These are phyloP conservation scores for Neurospora sp. DNA, from an alignment of 495 filamentous ascomycete genomes.

Conservation along the genomic window DNA sequence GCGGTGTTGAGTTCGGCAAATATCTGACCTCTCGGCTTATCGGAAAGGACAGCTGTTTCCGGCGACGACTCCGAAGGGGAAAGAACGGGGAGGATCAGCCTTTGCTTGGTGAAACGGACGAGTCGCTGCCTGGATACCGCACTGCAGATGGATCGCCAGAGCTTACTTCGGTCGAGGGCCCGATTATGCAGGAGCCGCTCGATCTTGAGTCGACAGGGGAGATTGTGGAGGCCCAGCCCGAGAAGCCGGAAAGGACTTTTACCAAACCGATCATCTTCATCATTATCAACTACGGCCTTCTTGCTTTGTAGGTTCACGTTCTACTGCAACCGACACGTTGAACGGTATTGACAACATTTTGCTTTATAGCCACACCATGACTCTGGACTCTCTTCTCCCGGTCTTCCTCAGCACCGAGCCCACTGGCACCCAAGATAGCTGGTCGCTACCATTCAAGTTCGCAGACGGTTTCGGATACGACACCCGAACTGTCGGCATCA, in stretches of 20 bases:
- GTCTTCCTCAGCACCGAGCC: constrained; percentile 75
- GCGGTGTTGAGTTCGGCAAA: constrained; percentile 64
- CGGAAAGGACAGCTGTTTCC: constrained; percentile 1
- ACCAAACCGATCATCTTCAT: constrained; percentile 72
- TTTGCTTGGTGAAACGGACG: constrained; percentile 40
- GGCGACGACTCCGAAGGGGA: constrained; percentile 6
- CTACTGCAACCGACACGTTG: not conserved
- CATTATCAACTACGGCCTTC: constrained; percentile 81
- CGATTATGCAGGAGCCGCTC: not conserved
- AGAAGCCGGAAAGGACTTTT: constrained; percentile 40
- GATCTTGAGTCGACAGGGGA: constrained; percentile 9
- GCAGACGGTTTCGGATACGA: constrained; percentile 74
- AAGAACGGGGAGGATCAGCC: constrained; percentile 41
- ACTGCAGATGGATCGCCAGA: constrained; percentile 45
- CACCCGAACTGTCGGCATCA: constrained; percentile 73
- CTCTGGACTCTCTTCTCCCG: constrained; percentile 87
- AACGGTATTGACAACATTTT: constrained; percentile 3
- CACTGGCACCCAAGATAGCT: constrained; percentile 29
- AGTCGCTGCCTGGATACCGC: constrained; percentile 53
- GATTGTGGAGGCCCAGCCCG: not conserved
- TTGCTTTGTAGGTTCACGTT: constrained; percentile 73
- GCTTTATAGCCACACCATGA: constrained; percentile 58
- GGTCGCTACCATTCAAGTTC: constrained; percentile 72
- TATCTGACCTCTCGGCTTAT: constrained; percentile 52
- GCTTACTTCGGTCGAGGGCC: constrained; percentile 4